Base-by-base conservation (phyloP, 75 land plant species). In the Pinus albicaulis region DNA sequence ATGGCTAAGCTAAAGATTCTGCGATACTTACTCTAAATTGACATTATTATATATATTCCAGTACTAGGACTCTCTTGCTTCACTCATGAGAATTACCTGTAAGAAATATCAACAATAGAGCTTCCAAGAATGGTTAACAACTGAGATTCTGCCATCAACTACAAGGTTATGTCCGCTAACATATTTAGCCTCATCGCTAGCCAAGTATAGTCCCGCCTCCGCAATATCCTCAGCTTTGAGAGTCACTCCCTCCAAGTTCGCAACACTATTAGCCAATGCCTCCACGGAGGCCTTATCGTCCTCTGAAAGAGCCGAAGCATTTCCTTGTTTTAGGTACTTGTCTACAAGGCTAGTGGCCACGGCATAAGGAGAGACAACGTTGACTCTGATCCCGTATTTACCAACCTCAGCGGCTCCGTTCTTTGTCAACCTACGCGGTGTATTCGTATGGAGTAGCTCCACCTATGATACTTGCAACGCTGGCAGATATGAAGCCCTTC, bases 401-500 rank as follows among this genome's bases (percentile, higher is more conserved):
- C 48, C 48, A 5, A 44, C 8, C 48, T 44, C 48, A 5, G 48
- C 48, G 6, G 48, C 48, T 7, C 48, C 48, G 48, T 44, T 44
- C 44, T 41, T 41, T 4, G 44, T 41, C 7, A 41, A 7, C 44
- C 48, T 8, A 59, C 1, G 60, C 60, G 2, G 60, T 59, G 24
- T 59, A 59, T n/a, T 24, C 31, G 26, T 62, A 1, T 62, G 60
- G 23, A 7, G 23, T 2, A 10, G 24, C 2, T n/a, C 24, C 24
- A 0, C 60, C 60, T 23, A 59, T n/a, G 5, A 59, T 10, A n/a
- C 60, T 23, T 59, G 7, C 60, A 59, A n/a, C 10, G 24, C 60
- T 59, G 24, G n/a, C n/a, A n/a, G 23, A 59, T 59, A 59, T 59
- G 60, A 78, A 81, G 57, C 88, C 86, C 8, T 84, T 78, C 55